These are phyloP conservation scores for Pinus albicaulis DNA, from an alignment of 75 land plant species.

Conservation along the genomic window DNA sequence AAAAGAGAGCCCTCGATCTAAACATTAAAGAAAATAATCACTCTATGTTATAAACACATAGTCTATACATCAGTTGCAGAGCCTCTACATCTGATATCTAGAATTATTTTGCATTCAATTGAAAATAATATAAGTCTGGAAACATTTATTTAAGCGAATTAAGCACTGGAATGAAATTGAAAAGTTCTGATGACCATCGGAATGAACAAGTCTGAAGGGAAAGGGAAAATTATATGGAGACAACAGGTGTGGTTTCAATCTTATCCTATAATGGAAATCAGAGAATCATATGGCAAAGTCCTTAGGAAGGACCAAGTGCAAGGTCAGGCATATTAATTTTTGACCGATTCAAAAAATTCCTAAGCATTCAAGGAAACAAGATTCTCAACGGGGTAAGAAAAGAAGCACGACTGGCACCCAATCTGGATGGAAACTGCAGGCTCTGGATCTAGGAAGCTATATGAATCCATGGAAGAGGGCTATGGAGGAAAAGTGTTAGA, in stretches of 20 bases:
- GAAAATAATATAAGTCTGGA: background rate
- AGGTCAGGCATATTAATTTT: background rate
- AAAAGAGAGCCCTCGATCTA: background rate
- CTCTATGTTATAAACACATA: background rate
- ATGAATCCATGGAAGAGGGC: conserved; percentile 10
- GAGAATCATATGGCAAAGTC: conserved; percentile 28
- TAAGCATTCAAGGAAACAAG: conserved; percentile 1
- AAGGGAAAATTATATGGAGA: too few species aligned
- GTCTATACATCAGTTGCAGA: background rate
- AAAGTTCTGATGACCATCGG: too few species aligned
- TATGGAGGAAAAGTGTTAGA: conserved; percentile 11
- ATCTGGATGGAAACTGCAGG: conserved; percentile 15
- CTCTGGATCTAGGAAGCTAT: conserved; percentile 47
- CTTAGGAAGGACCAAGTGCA: conserved; percentile 17
- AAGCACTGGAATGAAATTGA: too few species aligned
- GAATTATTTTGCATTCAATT: conserved; percentile 8
- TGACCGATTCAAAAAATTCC: background rate
- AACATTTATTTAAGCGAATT: background rate
- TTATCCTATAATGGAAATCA: conserved; percentile 25
- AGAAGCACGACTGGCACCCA: conserved; percentile 27
- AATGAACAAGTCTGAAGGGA: background rate
- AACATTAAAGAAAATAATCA: background rate
- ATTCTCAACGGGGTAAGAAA: background rate
- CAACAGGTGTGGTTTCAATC: background rate
- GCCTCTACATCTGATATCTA: background rate